Evolutionary conservation across 352 stramenopile genomes (phyloP).

Genomic region (Globisporangium polare): DNA sequence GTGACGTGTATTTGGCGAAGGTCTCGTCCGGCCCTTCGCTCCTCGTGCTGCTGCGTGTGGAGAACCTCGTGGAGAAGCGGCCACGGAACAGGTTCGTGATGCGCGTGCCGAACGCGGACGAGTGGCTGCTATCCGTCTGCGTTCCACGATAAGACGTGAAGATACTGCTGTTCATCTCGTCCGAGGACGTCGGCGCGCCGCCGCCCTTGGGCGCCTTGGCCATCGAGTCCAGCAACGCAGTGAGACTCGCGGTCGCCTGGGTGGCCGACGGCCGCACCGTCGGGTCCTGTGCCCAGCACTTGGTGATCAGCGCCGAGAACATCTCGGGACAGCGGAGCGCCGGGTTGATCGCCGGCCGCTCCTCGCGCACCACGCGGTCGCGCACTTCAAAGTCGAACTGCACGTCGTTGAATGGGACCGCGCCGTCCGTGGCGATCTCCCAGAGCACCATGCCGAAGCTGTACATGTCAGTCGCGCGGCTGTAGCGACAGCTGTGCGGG

Average conservation of each 20-base stretch:
- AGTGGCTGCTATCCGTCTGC: slow-evolving; percentile 24
- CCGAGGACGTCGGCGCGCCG: slow-evolving; percentile 24
- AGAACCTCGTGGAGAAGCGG: slow-evolving; percentile 26
- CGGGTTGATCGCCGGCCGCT: slow-evolving; percentile 42
- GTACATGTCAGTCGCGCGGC: slow-evolving; percentile 72
- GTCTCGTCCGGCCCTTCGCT: slow-evolving; percentile 23
- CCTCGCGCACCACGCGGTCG: slow-evolving; percentile 45
- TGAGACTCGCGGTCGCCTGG: slow-evolving; percentile 47
- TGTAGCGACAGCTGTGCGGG: slow-evolving; percentile 62
- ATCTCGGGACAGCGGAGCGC: slow-evolving; percentile 34
- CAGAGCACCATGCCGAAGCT: slow-evolving; percentile 73
- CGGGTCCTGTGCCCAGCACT: slow-evolving; percentile 61
- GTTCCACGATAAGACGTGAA: slow-evolving; percentile 51
- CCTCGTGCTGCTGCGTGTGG: slow-evolving; percentile 29
- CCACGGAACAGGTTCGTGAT: slow-evolving; percentile 68
- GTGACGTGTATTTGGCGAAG: slow-evolving; percentile 49
- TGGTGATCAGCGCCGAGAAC: slow-evolving; percentile 57
- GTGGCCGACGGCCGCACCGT: slow-evolving; percentile 42
- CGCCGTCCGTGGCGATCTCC: slow-evolving; percentile 65
- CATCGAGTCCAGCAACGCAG: slow-evolving; percentile 50
- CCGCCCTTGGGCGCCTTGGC: slow-evolving; percentile 30
- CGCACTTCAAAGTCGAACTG: slow-evolving; percentile 70
- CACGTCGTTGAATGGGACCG: slow-evolving; percentile 54
- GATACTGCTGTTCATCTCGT: slow-evolving; percentile 57
- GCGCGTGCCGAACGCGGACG: slow-evolving; percentile 38